These are phyloP conservation scores for Westerdykella sp. DNA, from an alignment of 2,329 filamentous ascomycete genomes.

Conservation along the genomic window DNA sequence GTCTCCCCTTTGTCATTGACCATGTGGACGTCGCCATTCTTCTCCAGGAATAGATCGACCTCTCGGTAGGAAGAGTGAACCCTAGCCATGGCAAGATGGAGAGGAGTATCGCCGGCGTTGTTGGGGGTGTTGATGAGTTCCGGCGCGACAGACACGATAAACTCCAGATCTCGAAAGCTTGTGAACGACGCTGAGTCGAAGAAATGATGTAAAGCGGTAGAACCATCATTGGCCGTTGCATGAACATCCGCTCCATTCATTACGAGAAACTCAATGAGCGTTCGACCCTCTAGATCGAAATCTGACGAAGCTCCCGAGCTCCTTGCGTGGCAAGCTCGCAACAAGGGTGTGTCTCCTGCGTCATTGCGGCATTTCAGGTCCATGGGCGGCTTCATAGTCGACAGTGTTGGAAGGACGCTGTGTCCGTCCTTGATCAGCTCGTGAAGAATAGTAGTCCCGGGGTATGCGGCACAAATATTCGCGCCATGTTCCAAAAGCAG, in stretches of 20 bases:
- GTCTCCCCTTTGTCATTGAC: constrained; percentile 6
- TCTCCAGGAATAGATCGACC: constrained; percentile 5
- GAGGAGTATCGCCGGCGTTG: constrained; percentile 5
- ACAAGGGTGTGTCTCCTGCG: constrained; percentile 3
- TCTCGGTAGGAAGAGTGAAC: constrained; percentile 1
- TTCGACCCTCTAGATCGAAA: constrained; percentile 4
- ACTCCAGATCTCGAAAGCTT: neutral
- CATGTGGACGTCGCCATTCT: constrained; percentile 4
- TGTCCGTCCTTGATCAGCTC: constrained; percentile 1
- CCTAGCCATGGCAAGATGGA: constrained; percentile 4
- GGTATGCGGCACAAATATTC: constrained; percentile 2
- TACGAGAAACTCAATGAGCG: neutral
- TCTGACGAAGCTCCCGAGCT: neutral
- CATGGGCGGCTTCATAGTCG: neutral
- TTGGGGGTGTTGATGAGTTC: constrained; percentile 5
- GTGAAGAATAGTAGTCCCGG: neutral
- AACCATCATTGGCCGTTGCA: constrained; percentile 4
- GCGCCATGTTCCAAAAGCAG: constrained; percentile 3
- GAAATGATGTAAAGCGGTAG: constrained; percentile 8
- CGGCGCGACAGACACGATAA: neutral
- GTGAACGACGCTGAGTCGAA: neutral
- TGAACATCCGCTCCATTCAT: constrained; percentile 5
- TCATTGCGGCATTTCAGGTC: constrained; percentile 6
- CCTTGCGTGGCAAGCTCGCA: constrained; percentile 4
- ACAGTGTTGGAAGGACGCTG: too few species aligned